phyloP scores from a whole-genome alignment of 2,329 filamentous ascomycete genomes.

The Nectriaceae sp. region DNA sequence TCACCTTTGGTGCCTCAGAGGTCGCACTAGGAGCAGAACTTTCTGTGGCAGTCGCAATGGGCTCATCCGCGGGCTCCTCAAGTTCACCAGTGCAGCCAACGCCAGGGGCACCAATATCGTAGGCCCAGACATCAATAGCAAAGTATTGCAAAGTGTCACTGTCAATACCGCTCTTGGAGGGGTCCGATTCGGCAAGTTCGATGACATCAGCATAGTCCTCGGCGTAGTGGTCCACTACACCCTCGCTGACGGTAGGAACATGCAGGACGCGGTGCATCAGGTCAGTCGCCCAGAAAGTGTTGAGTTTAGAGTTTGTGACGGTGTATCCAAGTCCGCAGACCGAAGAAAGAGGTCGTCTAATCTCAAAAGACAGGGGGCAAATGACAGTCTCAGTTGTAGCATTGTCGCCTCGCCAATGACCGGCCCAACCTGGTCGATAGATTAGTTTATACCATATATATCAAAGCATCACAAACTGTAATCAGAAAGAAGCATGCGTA shows the following conservation, averaged over 20 bases:
- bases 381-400: slow-evolving; percentile 69
- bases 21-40: slow-evolving; percentile 13
- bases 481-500: slow-evolving; percentile 15
- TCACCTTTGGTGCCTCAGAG: slow-evolving; percentile 44
- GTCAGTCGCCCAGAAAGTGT: slow-evolving; percentile 67
- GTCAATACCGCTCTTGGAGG: slow-evolving; percentile 54
- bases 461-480: not conserved
- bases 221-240: slow-evolving; percentile 61
- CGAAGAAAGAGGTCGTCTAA: slow-evolving; percentile 56
- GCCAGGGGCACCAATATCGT: slow-evolving; percentile 64
- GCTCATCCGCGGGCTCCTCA: slow-evolving; percentile 15
- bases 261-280: slow-evolving; percentile 69
- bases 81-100: slow-evolving; percentile 58
- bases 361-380: slow-evolving; percentile 62
- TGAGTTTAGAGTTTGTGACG: slow-evolving; percentile 55
- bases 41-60: slow-evolving; percentile 14
- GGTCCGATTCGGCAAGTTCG: slow-evolving; percentile 49
- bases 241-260: slow-evolving; percentile 61
- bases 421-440: slow-evolving; percentile 56
- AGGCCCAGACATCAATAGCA: slow-evolving; percentile 67
- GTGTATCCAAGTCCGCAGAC: slow-evolving; percentile 66
- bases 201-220: slow-evolving; percentile 58
- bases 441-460: slow-evolving; percentile 1
- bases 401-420: slow-evolving; percentile 68
- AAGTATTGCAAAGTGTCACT: slow-evolving; percentile 68